Evolutionary conservation across 2,329 filamentous ascomycete species (phyloP).

Genomic region (Rhexocercosporidium sp.): DNA sequence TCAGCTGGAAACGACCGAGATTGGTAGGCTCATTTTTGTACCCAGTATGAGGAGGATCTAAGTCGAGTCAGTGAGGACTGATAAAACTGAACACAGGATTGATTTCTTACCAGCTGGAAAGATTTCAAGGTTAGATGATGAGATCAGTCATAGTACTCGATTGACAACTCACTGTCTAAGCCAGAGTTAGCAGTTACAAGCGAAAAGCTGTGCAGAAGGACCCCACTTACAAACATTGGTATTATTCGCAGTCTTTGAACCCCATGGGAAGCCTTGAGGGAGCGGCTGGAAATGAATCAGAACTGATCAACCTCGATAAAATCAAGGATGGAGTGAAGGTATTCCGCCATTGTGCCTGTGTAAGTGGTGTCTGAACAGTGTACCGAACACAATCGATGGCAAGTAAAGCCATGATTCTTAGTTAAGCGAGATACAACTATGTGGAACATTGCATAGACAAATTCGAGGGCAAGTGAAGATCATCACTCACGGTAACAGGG

Average conservation of each 20-base stretch:
- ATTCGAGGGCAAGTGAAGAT: neutral
- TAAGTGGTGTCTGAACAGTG: neutral
- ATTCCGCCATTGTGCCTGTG: neutral
- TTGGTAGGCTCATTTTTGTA: neutral
- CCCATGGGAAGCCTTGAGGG: slow-evolving; percentile 9
- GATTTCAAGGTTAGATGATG: neutral
- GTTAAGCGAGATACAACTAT: neutral
- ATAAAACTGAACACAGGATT: neutral
- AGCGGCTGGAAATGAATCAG: neutral
- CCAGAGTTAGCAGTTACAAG: neutral
- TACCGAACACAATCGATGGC: neutral
- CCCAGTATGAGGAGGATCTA: slow-evolving; percentile 12
- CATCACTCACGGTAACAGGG: neutral
- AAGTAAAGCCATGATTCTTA: neutral
- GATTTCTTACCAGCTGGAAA: neutral
- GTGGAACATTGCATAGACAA: no score
- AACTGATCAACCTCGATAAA: neutral
- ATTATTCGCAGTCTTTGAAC: neutral
- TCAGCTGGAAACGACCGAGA: neutral
- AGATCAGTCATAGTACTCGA: neutral
- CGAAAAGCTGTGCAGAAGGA: neutral
- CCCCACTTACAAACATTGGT: neutral
- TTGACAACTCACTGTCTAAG: neutral
- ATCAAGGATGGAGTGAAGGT: neutral
- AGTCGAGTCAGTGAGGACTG: neutral